Evolutionary conservation across 2,329 filamentous ascomycete species (phyloP).

Genomic region (Helotiales sp.): DNA sequence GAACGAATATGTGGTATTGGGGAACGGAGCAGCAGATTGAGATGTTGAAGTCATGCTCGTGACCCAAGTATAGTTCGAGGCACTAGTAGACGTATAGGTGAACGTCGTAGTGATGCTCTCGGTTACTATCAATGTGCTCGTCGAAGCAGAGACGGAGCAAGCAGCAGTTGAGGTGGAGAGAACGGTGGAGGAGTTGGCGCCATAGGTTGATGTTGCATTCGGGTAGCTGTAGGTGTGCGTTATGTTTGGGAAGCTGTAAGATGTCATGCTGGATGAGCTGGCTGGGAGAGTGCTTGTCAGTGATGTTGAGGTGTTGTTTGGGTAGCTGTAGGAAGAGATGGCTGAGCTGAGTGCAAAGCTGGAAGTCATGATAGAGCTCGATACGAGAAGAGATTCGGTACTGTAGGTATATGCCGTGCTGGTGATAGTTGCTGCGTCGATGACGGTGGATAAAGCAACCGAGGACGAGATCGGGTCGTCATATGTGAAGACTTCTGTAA

Average conservation of each 20-base stretch:
- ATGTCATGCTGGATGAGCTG: background rate
- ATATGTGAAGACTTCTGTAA: background rate
- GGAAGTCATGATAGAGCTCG: background rate
- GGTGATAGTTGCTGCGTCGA: background rate
- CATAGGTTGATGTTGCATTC: background rate
- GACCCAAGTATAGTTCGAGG: background rate
- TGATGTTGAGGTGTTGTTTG: background rate
- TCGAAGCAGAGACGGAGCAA: background rate
- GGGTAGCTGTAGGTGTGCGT: background rate
- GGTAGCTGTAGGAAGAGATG: background rate
- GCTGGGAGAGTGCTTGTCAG: background rate
- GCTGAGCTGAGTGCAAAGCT: background rate
- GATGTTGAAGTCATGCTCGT: background rate
- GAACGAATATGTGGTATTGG: background rate
- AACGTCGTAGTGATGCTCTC: constrained; percentile 2
- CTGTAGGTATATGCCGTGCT: background rate
- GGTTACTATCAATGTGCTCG: background rate
- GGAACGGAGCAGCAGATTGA: background rate
- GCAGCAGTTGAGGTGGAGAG: background rate
- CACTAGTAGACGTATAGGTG: background rate
- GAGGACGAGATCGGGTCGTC: background rate
- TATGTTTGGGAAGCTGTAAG: background rate
- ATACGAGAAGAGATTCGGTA: background rate
- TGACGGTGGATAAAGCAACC: background rate
- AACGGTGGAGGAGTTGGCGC: background rate